Percentiles rank a stretch among this genome's conserved stretches.
Conservation (phyloP, 1,284 basidiomycete genomes). For the Rhodotorula glutinis region DNA sequence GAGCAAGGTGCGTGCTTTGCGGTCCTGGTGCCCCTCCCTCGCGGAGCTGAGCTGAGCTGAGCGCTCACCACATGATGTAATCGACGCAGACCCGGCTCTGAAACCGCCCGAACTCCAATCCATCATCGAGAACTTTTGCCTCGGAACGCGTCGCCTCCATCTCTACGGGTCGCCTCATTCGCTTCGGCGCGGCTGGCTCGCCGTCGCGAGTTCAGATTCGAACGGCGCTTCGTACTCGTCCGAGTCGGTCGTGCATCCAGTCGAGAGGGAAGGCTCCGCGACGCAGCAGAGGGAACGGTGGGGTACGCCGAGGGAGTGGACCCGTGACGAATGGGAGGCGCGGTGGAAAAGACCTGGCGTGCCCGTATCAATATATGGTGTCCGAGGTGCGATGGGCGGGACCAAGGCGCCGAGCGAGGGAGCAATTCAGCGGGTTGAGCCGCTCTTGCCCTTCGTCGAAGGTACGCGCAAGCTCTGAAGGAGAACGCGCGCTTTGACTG, state of each 20-base stretch:
- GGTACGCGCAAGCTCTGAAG: too few relatives aligned
- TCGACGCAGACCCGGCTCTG: slow-evolving; percentile 61
- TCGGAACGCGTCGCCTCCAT: slow-evolving; percentile 86
- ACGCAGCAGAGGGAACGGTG: slow-evolving; percentile 2
- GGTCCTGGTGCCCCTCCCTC: too few relatives aligned
- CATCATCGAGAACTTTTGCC: slow-evolving; percentile 95
- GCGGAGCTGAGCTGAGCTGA: too few relatives aligned
- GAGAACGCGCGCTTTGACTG: slow-evolving; percentile 42
- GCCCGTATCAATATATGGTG: not conserved
- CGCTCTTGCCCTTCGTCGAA: slow-evolving; percentile 22
- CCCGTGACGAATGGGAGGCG: slow-evolving; percentile 50
- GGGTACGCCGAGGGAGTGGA: slow-evolving; percentile 14
- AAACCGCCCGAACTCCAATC: slow-evolving; percentile 95
- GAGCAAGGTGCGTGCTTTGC: slow-evolving; percentile 53
- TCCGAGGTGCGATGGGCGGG: not conserved
- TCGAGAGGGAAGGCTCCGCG: not conserved
- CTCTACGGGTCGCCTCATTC: slow-evolving; percentile 74
- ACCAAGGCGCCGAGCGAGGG: slow-evolving; percentile 44
- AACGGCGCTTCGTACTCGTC: not conserved
- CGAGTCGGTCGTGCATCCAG: not conserved
- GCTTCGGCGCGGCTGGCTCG: slow-evolving; percentile 87
- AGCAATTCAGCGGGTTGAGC: not conserved
- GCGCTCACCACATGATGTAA: not conserved
- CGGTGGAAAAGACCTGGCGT: slow-evolving; percentile 8
- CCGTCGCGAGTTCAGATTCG: slow-evolving; percentile 61